Percentiles rank a stretch among this genome's conserved stretches.
Conservation (phyloP, 2,329 filamentous ascomycete genomes). For the Diaporthe sp. region DNA sequence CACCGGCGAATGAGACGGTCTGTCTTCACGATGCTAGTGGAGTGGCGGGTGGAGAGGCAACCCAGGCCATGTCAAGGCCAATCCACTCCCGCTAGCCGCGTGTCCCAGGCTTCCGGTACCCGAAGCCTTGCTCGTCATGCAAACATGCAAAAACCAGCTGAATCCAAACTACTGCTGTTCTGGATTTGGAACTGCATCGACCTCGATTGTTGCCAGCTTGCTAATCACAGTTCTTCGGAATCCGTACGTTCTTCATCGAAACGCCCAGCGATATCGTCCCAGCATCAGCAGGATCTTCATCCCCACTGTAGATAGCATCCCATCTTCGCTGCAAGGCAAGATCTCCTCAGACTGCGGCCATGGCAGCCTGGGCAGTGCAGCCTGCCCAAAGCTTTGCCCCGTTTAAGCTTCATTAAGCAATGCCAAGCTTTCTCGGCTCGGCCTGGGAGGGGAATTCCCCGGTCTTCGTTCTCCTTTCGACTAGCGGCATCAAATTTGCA, state of each 20-base stretch:
- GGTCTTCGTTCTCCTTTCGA: background rate
- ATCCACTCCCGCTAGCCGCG: constrained; percentile 15
- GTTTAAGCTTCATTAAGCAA: constrained; percentile 17
- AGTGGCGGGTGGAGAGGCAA: constrained; percentile 21
- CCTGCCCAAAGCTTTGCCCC: constrained; percentile 15
- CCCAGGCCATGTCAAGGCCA: constrained; percentile 5
- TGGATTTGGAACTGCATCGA: background rate
- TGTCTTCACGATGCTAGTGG: constrained; percentile 21
- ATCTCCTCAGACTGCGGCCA: background rate
- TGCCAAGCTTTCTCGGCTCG: constrained; percentile 34
- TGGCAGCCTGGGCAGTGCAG: constrained; percentile 23
- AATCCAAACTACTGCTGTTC: background rate
- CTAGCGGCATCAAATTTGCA: constrained; percentile 8
- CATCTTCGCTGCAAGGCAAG: constrained; percentile 5
- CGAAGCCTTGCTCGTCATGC: constrained; percentile 21
- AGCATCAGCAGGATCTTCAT: background rate
- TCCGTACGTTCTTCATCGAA: background rate
- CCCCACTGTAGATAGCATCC: background rate
- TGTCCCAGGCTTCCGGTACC: constrained; percentile 29
- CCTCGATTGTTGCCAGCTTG: background rate
- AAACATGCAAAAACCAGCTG: background rate
- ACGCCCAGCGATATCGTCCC: background rate
- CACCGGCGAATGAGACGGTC: background rate
- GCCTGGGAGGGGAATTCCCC: background rate
- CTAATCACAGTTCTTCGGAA: background rate